Evolutionary conservation across 129 eudicot species (phyloP).

Genomic region (Escallonia herrerae): DNA sequence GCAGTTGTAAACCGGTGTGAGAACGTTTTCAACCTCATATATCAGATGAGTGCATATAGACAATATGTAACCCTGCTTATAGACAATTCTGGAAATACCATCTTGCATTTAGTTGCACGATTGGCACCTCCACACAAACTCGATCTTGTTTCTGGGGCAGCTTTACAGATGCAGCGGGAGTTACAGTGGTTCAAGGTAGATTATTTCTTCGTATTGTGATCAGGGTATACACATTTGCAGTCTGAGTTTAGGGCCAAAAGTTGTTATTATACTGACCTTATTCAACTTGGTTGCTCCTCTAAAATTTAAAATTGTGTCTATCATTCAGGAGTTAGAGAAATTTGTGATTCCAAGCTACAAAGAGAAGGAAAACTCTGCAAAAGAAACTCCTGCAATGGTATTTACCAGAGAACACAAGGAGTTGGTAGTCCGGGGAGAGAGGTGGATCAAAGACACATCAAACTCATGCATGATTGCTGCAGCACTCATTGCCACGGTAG

Average conservation of each 20-base stretch:
- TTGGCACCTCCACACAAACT: slow-evolving; percentile 14
- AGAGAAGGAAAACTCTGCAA: not conserved
- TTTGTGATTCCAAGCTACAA: slow-evolving; percentile 4
- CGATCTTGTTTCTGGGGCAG: slow-evolving; percentile 18
- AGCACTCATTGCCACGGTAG: slow-evolving; percentile 14
- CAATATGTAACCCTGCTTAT: not conserved
- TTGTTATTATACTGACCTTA: not conserved
- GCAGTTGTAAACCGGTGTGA: slow-evolving; percentile 22
- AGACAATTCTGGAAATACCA: not conserved
- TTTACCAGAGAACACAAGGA: slow-evolving; percentile 15
- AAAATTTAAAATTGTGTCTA: not conserved
- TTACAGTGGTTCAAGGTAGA: slow-evolving; percentile 17
- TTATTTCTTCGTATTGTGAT: not conserved
- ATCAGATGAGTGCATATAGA: slow-evolving; percentile 1
- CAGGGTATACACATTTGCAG: not conserved
- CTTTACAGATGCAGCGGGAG: slow-evolving; percentile 14
- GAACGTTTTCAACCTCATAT: slow-evolving; percentile 14
- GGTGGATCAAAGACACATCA: slow-evolving; percentile 14
- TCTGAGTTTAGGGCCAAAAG: not conserved
- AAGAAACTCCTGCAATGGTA: slow-evolving; percentile 16
- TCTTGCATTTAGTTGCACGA: slow-evolving; percentile 17
- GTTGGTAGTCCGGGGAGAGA: slow-evolving; percentile 15
- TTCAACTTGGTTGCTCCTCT: not conserved
- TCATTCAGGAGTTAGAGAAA: slow-evolving; percentile 9
- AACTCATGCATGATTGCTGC: slow-evolving; percentile 16